Evolutionary conservation across 345 rosid species (phyloP).

Genomic region (Pistacia atlantica): DNA sequence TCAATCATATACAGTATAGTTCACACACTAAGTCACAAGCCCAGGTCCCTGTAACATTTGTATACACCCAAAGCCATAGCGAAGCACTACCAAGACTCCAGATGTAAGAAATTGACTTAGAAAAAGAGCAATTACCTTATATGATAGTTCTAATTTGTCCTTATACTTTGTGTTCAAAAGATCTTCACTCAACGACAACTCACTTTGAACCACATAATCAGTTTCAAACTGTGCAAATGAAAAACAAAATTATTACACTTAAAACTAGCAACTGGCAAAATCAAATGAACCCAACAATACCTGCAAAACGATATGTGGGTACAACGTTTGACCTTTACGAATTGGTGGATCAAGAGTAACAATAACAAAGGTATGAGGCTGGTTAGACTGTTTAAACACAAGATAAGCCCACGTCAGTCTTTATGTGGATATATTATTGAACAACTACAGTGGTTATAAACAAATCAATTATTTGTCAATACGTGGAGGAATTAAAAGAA

Average conservation of each 20-base stretch:
- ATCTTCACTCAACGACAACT: constrained; percentile 69
- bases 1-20: constrained; percentile 5
- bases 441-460: background rate
- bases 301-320: constrained; percentile 95
- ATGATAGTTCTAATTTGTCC: constrained; percentile 78
- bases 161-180: constrained; percentile 81
- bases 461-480: no score
- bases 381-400: constrained; percentile 69
- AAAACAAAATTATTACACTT: constrained; percentile 12
- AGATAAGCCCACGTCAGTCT: constrained; percentile 10
- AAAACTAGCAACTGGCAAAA: background rate
- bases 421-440: background rate
- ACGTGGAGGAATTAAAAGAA: background rate
- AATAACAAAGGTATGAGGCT: constrained; percentile 92
- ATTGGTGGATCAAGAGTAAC: constrained; percentile 97
- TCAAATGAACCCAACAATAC: constrained; percentile 35
- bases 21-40: constrained; percentile 13
- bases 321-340: constrained; percentile 95
- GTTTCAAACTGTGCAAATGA: constrained; percentile 74
- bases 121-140: constrained; percentile 56
- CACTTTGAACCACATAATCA: constrained; percentile 63
- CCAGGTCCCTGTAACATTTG: background rate
- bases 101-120: background rate
- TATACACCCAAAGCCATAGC: constrained; percentile 1
- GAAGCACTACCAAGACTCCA: background rate